Percentiles rank a stretch among this genome's conserved stretches.
Evolutionary conservation across 108 stramenopile genomes (phyloP).

Genomic region (Conticribra weissflogii): DNA sequence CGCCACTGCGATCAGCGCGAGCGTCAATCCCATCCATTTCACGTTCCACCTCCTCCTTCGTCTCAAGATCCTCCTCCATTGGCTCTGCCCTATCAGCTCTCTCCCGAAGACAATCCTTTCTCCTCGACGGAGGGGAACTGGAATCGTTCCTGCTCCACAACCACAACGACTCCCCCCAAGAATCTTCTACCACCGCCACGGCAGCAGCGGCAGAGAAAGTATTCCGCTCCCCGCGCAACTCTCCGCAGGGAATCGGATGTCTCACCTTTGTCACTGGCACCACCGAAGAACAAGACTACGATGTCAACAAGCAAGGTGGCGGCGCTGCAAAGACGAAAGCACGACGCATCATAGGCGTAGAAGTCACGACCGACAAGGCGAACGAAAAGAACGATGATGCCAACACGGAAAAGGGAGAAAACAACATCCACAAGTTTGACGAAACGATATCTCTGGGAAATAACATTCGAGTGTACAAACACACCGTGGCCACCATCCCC

Average conservation of each 20-base stretch:
- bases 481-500: slow-evolving; percentile 68
- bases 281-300: background rate
- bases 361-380: no score
- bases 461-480: slow-evolving; percentile 36
- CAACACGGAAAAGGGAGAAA: background rate
- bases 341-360: slow-evolving; percentile 28
- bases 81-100: background rate
- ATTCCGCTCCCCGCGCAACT: background rate
- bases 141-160: slow-evolving; percentile 41
- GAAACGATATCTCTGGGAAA: slow-evolving; percentile 20
- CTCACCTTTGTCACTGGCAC: slow-evolving; percentile 44
- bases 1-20: background rate
- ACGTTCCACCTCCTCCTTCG: background rate
- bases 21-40: slow-evolving; percentile 1
- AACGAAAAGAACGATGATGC: no score
- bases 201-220: background rate
- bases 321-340: background rate
- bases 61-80: slow-evolving; percentile 9
- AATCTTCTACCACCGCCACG: no score
- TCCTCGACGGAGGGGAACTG: slow-evolving; percentile 53
- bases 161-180: background rate
- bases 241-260: slow-evolving; percentile 7
- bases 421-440: no score
- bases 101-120: slow-evolving; percentile 21
- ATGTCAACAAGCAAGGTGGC: background rate